Base-by-base conservation (phyloP, 1,284 basidiomycete species). In the Cutaneotrichosporon cutaneum region DNA sequence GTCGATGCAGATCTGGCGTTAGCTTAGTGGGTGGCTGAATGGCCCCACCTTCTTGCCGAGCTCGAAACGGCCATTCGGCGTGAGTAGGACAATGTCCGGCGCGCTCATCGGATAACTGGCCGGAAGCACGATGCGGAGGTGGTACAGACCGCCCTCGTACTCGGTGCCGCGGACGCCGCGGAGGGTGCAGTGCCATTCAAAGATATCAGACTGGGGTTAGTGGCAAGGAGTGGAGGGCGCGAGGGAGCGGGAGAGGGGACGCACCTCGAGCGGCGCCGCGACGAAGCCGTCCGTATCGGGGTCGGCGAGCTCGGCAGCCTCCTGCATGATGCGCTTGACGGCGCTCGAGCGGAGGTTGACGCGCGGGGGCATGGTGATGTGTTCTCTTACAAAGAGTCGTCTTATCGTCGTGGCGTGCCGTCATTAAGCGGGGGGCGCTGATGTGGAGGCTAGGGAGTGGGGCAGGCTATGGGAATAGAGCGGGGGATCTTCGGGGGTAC, bases 181-280 rank as follows among this genome's bases (percentile, higher is more conserved):
- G 55, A 98, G 83, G 8, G 95, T 98, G 72, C 94, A 97, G 76
- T 98, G 94, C 95, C 95, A 99, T 83, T 96, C 93, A 50, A 76
- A 74, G 58, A 81, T 77, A 60, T 68, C 78, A 63, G 61, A 71
- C 73, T 77, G 59, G 63, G 57, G 64, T 54, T 68, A 65, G 48
- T 30, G 30, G 30, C 30, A 30, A 30, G 30, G 30, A n/a, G n/a
- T n/a, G n/a, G n/a, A n/a, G n/a, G n/a, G n/a, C n/a, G n/a, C n/a
- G n/a, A n/a, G n/a, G 30, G 9, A 30, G 30, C 5, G 30, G 9
- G 30, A 30, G 39, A 8, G 5, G 36, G 9, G 7, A 79, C 85
- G 56, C 63, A 92, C 90, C 85, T 96, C 94, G 16, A 95, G 81
- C 3, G 94, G 94, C 0, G 86, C 87, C 10, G 94, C 94, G 47